Evolutionary conservation across 139 green algal species (phyloP).

Genomic region (Medakamo hakoo): DNA sequence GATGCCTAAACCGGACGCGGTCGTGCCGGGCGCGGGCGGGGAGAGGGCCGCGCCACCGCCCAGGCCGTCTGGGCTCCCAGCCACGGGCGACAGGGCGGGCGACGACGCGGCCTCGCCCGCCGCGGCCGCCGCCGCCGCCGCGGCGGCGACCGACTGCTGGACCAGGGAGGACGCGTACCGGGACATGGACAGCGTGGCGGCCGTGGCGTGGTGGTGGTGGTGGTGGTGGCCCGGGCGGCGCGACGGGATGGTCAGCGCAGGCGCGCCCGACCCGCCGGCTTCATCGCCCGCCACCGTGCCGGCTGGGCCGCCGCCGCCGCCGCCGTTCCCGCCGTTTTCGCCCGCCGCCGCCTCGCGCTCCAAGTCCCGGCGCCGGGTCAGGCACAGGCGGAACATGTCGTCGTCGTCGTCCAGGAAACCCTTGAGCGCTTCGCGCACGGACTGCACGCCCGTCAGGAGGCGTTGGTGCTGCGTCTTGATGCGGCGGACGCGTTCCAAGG

Average conservation of each 20-base stretch:
- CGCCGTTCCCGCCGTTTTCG: slow-evolving; percentile 3
- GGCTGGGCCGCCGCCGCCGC: background rate
- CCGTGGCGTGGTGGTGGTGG: too few species aligned
- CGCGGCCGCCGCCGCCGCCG: too few species aligned
- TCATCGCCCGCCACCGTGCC: too few species aligned
- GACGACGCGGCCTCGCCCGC: background rate
- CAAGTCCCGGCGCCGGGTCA: slow-evolving; percentile 32
- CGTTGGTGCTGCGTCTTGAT: slow-evolving; percentile 70
- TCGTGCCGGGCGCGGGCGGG: too few species aligned
- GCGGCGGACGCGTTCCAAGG: slow-evolving; percentile 57
- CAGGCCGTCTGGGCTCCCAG: too few species aligned
- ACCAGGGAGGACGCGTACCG: background rate
- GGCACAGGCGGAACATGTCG: slow-evolving; percentile 72
- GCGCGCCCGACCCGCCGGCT: too few species aligned
- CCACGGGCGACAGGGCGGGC: too few species aligned
- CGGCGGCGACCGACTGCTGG: too few species aligned
- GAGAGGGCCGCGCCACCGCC: too few species aligned
- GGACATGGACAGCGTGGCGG: background rate
- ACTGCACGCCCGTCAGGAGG: slow-evolving; percentile 30
- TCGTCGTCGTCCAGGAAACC: slow-evolving; percentile 64
- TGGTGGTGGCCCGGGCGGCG: too few species aligned
- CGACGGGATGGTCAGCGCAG: too few species aligned
- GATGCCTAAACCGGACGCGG: too few species aligned
- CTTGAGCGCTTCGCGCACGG: slow-evolving; percentile 48
- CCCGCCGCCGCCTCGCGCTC: slow-evolving; percentile 6